These are phyloP conservation scores for Peronosclerospora sorghi DNA, from an alignment of 352 stramenopile species.

Conservation along the genomic window DNA sequence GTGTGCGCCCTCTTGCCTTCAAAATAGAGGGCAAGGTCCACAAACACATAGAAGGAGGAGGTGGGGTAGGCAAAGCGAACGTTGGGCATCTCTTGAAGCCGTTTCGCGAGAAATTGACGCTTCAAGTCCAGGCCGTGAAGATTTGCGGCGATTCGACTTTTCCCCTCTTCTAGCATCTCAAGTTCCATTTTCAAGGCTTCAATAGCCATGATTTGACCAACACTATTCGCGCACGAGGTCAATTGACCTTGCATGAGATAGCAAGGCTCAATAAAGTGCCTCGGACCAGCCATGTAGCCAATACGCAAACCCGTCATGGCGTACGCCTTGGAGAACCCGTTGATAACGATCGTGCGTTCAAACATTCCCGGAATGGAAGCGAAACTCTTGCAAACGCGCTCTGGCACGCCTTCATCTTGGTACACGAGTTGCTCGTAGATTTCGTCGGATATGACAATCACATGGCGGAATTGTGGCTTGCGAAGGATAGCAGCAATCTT, in stretches of 20 bases:
- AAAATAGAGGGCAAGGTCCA: neutral
- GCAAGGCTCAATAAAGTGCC: slow-evolving; percentile 1
- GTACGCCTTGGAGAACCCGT: slow-evolving; percentile 94
- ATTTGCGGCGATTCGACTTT: neutral
- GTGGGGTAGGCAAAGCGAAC: neutral
- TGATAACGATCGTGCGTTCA: slow-evolving; percentile 87
- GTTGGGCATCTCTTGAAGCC: neutral
- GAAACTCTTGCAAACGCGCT: slow-evolving; percentile 53
- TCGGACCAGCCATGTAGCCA: slow-evolving; percentile 80
- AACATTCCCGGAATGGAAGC: slow-evolving; percentile 77
- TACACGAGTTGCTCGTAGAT: slow-evolving; percentile 95
- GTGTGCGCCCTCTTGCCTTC: neutral
- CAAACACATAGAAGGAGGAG: neutral
- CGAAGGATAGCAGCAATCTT: slow-evolving; percentile 38
- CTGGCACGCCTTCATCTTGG: slow-evolving; percentile 47
- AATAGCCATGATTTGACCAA: neutral
- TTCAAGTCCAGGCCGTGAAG: neutral
- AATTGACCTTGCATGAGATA: neutral
- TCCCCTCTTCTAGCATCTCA: neutral
- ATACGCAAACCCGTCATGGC: slow-evolving; percentile 94
- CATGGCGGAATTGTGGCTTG: slow-evolving; percentile 49
- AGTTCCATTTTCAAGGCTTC: neutral
- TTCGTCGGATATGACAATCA: slow-evolving; percentile 88
- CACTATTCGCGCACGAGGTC: neutral
- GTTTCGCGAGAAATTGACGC: neutral